phyloP scores from a whole-genome alignment of 148 eudicot genomes.

The Cornus florida region DNA sequence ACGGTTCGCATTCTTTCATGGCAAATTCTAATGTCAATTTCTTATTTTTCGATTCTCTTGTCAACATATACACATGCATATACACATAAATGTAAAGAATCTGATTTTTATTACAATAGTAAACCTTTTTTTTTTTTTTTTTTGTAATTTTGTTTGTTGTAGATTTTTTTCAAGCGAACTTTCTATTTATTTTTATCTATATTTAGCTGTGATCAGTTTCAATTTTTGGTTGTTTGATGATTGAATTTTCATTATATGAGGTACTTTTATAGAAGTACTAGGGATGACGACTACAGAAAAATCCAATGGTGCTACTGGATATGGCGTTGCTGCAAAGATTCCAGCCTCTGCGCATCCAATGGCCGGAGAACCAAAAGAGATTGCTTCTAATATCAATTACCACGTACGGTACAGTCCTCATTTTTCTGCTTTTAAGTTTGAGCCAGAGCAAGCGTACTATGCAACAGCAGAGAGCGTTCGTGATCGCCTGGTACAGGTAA shows the following conservation, averaged over 20 bases:
- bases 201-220: not conserved
- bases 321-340: slow-evolving; percentile 35
- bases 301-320: slow-evolving; percentile 38
- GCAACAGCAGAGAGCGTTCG: slow-evolving; percentile 98
- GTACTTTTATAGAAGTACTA: slow-evolving; percentile 2
- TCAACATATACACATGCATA: too few relatives aligned
- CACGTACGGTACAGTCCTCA: slow-evolving; percentile 93
- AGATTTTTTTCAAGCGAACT: too few relatives aligned
- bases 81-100: not conserved
- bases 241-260: not conserved
- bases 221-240: not conserved
- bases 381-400: slow-evolving; percentile 89
- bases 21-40: not conserved
- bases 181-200: not conserved
- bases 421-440: slow-evolving; percentile 89
- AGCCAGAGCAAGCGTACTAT: slow-evolving; percentile 92
- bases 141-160: too few relatives aligned
- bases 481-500: slow-evolving; percentile 83
- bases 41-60: too few relatives aligned
- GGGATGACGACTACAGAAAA: slow-evolving; percentile 53
- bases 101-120: not conserved
- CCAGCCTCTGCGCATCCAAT: slow-evolving; percentile 75
- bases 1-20: not conserved
- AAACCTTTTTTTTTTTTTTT: too few relatives aligned
- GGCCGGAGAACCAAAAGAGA: slow-evolving; percentile 57